These are phyloP conservation scores for Fusarium keratoplasticum DNA, from an alignment of 2,329 filamentous ascomycete species.

Conservation along the genomic window DNA sequence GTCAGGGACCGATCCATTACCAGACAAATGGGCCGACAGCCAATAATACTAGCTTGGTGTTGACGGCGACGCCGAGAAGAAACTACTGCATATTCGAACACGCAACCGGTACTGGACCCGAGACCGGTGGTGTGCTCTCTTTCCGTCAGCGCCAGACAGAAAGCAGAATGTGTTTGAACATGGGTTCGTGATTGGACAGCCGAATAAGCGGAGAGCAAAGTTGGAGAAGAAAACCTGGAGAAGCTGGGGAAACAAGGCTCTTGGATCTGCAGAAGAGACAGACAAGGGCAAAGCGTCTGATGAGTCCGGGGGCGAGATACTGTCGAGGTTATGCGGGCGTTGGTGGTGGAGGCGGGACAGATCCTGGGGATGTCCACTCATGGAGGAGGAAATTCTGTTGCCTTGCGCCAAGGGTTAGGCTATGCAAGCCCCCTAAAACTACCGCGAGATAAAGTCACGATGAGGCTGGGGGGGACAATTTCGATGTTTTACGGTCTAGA, in stretches of 20 bases:
- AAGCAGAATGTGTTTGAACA: not conserved
- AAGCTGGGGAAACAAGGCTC: conserved; percentile 10
- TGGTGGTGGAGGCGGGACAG: conserved; percentile 32
- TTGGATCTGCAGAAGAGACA: not conserved
- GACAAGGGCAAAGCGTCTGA: not conserved
- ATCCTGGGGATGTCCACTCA: conserved; percentile 25
- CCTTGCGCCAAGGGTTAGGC: conserved; percentile 28
- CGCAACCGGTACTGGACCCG: conserved; percentile 6
- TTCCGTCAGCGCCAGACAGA: not conserved
- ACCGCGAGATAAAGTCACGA: conserved; percentile 5
- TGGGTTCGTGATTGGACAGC: conserved; percentile 22
- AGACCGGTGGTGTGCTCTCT: not conserved
- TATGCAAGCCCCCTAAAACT: conserved; percentile 8
- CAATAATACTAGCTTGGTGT: not conserved
- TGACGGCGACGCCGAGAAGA: conserved; percentile 30
- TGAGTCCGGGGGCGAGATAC: not conserved
- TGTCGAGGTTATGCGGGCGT: not conserved
- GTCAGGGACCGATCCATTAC: conserved; percentile 2
- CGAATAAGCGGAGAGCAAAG: conserved; percentile 5
- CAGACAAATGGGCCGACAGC: conserved; percentile 2
- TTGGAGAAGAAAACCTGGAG: conserved; percentile 26
- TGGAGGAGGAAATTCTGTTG: conserved; percentile 34
- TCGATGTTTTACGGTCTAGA: not conserved
- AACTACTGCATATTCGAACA: not conserved
- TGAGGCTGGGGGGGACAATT: not conserved